Evolutionary conservation across 495 filamentous ascomycete species (phyloP).

Genomic region (Pyrenopolyporus hunteri): DNA sequence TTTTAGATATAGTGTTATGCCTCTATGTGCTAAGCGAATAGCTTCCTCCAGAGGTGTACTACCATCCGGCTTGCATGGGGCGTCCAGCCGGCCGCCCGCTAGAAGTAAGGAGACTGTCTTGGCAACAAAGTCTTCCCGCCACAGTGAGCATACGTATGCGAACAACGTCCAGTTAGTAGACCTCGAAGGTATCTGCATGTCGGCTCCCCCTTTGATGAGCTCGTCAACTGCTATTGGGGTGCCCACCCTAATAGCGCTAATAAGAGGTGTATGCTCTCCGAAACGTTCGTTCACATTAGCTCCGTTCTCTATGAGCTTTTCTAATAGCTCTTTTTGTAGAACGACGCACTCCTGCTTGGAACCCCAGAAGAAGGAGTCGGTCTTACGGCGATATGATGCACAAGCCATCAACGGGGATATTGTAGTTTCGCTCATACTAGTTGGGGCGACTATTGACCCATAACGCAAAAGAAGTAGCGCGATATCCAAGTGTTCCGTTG

Average conservation of each 20-base stretch:
- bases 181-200: background rate
- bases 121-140: background rate
- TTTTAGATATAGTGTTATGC: background rate
- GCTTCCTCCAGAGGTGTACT: slow-evolving; percentile 4
- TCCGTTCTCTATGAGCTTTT: background rate
- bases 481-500: background rate
- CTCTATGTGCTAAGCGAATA: background rate
- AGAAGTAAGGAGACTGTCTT: slow-evolving; percentile 12
- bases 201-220: slow-evolving; percentile 18
- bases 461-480: slow-evolving; percentile 7
- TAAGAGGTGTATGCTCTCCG: background rate
- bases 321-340: background rate
- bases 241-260: slow-evolving; percentile 1
- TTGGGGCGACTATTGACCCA: slow-evolving; percentile 7
- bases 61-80: background rate
- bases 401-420: slow-evolving; percentile 3
- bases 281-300: background rate
- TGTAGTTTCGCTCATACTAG: background rate
- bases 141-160: no score
- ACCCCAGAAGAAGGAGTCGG: no score
- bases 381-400: background rate
- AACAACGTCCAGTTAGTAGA: background rate
- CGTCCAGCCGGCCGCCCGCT: slow-evolving; percentile 22
- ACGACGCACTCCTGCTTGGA: no score
- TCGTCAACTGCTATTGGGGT: background rate